Conservation (phyloP, 2,329 filamentous ascomycete genomes). For the Pezicula carpinea region DNA sequence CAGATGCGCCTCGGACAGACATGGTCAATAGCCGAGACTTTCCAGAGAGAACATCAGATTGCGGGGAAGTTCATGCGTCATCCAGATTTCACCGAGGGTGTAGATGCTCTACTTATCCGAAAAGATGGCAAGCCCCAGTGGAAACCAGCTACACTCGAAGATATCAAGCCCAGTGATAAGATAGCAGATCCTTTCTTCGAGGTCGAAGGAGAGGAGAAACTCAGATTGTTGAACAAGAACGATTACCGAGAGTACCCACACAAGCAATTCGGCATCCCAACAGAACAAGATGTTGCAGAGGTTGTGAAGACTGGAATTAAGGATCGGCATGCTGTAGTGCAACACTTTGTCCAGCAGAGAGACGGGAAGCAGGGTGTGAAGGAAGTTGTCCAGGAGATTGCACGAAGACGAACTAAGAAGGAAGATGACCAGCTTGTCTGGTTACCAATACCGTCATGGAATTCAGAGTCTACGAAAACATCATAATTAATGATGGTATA, state of each 20-base stretch:
- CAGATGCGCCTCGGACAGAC: conserved; percentile 72
- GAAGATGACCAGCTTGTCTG: conserved; percentile 33
- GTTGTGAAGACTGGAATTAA: conserved; percentile 36
- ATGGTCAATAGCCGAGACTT: conserved; percentile 83
- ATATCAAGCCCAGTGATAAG: conserved; percentile 49
- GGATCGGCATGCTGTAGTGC: conserved; percentile 54
- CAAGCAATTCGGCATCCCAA: conserved; percentile 59
- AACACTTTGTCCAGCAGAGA: conserved; percentile 55
- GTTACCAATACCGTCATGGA: conserved; percentile 6
- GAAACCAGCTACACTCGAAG: conserved; percentile 69
- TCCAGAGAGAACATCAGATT: conserved; percentile 80
- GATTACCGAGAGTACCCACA: conserved; percentile 75
- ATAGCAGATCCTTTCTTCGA: conserved; percentile 67
- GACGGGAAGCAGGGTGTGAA: conserved; percentile 64
- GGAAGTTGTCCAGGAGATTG: conserved; percentile 64
- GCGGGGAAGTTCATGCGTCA: conserved; percentile 85
- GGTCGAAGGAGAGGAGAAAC: conserved; percentile 36
- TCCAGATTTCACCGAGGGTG: conserved; percentile 87
- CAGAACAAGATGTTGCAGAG: conserved; percentile 55
- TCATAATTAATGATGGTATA: too few relatives aligned
- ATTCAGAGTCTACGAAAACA: neutral
- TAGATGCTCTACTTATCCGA: conserved; percentile 72
- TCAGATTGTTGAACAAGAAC: conserved; percentile 57
- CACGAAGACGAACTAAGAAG: conserved; percentile 55
- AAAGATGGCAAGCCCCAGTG: conserved; percentile 57